Evolutionary conservation across 805 yeast genomes (phyloP), one percentile per base, ranked within the genome.

Genomic region (Huiozyma naganishii): DNA sequence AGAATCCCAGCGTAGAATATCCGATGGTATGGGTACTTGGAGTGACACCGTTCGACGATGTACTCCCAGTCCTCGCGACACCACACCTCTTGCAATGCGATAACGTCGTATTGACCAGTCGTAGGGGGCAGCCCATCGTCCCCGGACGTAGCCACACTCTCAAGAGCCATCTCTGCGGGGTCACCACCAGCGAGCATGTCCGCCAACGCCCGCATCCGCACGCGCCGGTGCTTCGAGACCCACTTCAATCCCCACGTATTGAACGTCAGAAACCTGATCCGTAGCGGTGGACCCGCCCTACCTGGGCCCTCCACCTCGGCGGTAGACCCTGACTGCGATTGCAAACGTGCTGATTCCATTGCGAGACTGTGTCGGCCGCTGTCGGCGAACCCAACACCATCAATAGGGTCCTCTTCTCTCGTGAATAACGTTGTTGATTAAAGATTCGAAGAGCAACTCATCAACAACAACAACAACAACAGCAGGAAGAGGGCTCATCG

Each of bases 51-150:
- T 3, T 50, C 47, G 12, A 71, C 70, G 17, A 92, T 62, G 48
- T 76, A 75, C 1, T 76, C 73, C 89, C 89, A 89, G 61, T 92
- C 98, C 39, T 74, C 78, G 49, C 78, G 73, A 35, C 81, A 80
- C 98, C 98, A 92, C 9, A 92, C 72, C 58, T 92, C 98, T 61
- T 92, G 98, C n/a, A 92, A 67, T 1, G 96, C 96, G 6, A 92
- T 75, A 9, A 92, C 73, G 62, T 92, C 96, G 62, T 83, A 87
- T 13, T 70, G 65, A 11, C 69, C 53, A 5, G 42, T 36, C 3
- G 45, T 44, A 2, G 32, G 32, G 7, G 41, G 9, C 6, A 37
- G 37, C 8, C 33, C 44, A 11, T 40, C 48, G 23, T 3, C 58
- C 64, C 11, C 51, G 48, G 55, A 50, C 11, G 37, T 29, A 3